These are phyloP conservation scores for Amylocystis lapponica DNA, from an alignment of 768 basidiomycete genomes.

Conservation along the genomic window DNA sequence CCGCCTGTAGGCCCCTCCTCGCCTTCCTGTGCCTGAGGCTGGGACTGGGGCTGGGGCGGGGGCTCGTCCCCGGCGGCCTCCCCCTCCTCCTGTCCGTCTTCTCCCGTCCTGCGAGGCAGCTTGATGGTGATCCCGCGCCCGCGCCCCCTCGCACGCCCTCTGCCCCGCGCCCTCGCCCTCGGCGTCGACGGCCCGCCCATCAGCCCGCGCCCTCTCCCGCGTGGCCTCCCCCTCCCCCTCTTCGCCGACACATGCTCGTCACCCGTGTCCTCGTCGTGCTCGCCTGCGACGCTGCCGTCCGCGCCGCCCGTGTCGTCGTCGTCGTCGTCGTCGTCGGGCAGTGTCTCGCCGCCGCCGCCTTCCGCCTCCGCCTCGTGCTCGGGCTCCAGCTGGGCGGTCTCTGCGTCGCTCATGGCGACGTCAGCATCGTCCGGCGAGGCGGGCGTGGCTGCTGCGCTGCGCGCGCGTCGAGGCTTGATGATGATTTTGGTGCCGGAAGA, in stretches of 20 bases:
- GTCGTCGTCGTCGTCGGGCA: conserved; percentile 18
- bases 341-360: conserved; percentile 9
- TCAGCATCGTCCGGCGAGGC: no score
- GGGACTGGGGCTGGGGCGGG: conserved; percentile 7
- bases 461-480: conserved; percentile 32
- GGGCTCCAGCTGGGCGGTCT: no score
- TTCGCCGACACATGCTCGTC: conserved; percentile 13
- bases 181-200: conserved; percentile 20
- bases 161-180: conserved; percentile 21
- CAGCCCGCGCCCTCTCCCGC: conserved; percentile 18
- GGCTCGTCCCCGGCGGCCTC: conserved; percentile 30
- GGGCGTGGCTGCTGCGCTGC: conserved; percentile 13
- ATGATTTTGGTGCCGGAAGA: conserved; percentile 30
- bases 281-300: no score
- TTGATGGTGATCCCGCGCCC: conserved; percentile 23
- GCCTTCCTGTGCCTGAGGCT: conserved; percentile 19
- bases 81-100: conserved; percentile 37
- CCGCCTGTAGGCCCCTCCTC: conserved; percentile 33
- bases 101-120: conserved; percentile 29
- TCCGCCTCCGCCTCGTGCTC: no score
- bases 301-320: conserved; percentile 29
- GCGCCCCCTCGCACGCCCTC: conserved; percentile 23
- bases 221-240: conserved; percentile 23
- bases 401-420: conserved; percentile 23
- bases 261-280: conserved; percentile 8